Conservation (phyloP, 192 early-diverging fungal genomes). For the Coemansia sp. region DNA sequence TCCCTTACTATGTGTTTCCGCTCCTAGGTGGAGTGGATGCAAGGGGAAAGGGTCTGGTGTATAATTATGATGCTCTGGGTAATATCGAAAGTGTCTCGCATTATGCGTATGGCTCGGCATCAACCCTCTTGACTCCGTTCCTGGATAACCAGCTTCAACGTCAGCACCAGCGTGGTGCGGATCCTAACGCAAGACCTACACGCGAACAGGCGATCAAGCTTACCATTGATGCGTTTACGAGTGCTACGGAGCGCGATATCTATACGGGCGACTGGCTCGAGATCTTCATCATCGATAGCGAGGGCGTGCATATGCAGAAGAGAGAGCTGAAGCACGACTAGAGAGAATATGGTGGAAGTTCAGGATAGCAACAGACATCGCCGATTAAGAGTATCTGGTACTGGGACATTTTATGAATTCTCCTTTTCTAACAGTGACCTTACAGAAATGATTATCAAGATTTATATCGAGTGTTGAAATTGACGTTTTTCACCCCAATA, state of each 20-base stretch:
- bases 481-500: too few species aligned
- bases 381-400: too few species aligned
- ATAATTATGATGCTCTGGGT: constrained; percentile 91
- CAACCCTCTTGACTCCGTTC: constrained; percentile 94
- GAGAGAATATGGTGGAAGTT: constrained; percentile 4
- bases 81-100: constrained; percentile 78
- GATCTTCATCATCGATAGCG: constrained; percentile 81
- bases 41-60: constrained; percentile 88
- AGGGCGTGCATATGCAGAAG: constrained; percentile 71
- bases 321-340: constrained; percentile 92
- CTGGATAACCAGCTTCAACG: constrained; percentile 90
- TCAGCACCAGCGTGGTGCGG: constrained; percentile 63
- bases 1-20: constrained; percentile 94
- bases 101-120: constrained; percentile 79
- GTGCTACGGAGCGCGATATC: constrained; percentile 97
- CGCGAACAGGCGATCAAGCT: constrained; percentile 65
- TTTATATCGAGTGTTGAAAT: too few species aligned
- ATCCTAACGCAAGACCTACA: constrained; percentile 7
- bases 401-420: too few species aligned
- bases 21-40: constrained; percentile 87
- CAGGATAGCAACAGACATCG: too few species aligned
- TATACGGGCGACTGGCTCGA: constrained; percentile 96
- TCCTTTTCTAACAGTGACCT: too few species aligned
- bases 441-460: too few species aligned
- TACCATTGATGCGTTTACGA: constrained; percentile 93